phyloP scores from a whole-genome alignment of 192 early-diverging fungal species.

The Rhizoclosmatium sp. region DNA sequence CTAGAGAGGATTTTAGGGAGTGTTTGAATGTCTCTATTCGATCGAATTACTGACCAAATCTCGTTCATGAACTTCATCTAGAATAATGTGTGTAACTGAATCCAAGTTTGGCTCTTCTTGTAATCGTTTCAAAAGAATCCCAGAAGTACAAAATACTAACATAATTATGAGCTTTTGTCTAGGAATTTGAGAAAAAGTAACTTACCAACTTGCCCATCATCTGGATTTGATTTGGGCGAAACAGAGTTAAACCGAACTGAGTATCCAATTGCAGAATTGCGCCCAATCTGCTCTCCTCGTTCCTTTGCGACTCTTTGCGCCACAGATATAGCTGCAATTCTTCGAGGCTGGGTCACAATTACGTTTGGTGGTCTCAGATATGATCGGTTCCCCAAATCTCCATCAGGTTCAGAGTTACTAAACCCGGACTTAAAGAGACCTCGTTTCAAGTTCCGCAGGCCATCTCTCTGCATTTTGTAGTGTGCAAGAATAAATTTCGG shows the following conservation, averaged over 20 bases:
- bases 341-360: slow-evolving; percentile 90
- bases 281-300: slow-evolving; percentile 59
- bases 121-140: slow-evolving; percentile 75
- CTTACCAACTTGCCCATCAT: slow-evolving; percentile 56
- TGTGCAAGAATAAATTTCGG: slow-evolving; percentile 86
- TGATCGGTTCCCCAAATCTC: too few species aligned
- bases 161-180: slow-evolving; percentile 50
- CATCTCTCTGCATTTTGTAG: slow-evolving; percentile 3
- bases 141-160: slow-evolving; percentile 72
- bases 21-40: background rate
- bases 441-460: too few species aligned
- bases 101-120: slow-evolving; percentile 69
- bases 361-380: slow-evolving; percentile 59
- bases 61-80: slow-evolving; percentile 87
- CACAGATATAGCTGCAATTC: slow-evolving; percentile 77
- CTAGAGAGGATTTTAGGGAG: slow-evolving; percentile 1
- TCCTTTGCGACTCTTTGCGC: slow-evolving; percentile 71
- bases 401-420: too few species aligned
- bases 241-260: slow-evolving; percentile 57
- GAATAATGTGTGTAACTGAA: slow-evolving; percentile 72
- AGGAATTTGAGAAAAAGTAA: background rate
- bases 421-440: too few species aligned
- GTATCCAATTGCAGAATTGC: slow-evolving; percentile 56
- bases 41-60: slow-evolving; percentile 46
- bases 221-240: slow-evolving; percentile 44